phyloP scores from a whole-genome alignment of 1,284 basidiomycete genomes.

The Trichosporon sp. region DNA sequence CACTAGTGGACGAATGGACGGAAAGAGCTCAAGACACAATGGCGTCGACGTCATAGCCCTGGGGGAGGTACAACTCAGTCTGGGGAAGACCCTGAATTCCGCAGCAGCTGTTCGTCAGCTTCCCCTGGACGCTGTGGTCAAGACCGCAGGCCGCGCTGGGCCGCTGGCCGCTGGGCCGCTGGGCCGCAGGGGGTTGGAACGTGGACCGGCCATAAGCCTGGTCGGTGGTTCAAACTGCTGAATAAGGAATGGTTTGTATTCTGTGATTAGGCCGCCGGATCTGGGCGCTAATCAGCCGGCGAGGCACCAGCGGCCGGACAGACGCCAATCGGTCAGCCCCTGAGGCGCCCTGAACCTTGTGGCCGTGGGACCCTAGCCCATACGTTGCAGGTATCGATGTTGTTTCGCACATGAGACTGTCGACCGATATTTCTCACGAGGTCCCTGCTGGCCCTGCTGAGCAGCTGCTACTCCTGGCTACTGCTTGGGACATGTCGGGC shows the following conservation, averaged over 20 bases:
- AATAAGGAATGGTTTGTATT: neutral
- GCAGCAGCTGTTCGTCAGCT: neutral
- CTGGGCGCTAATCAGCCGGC: neutral
- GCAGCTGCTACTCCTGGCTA: neutral
- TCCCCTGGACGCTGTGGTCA: neutral
- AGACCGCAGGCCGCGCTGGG: neutral
- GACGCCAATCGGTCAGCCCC: neutral
- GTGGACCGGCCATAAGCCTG: neutral
- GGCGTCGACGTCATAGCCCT: neutral
- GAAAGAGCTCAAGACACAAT: neutral
- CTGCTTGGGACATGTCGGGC: neutral
- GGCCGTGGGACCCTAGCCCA: neutral
- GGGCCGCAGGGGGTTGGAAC: neutral
- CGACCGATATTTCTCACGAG: neutral
- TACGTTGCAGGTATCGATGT: neutral
- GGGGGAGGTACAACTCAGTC: neutral
- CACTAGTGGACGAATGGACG: neutral
- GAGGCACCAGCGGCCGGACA: neutral
- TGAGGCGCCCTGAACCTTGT: neutral
- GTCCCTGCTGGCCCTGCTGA: neutral
- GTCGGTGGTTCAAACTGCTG: neutral
- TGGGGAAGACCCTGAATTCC: neutral
- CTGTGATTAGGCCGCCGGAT: neutral
- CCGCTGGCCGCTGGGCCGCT: too few relatives aligned
- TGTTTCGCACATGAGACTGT: conserved; percentile 4